These are phyloP conservation scores for Chlamydomonas schloesseri DNA, from an alignment of 139 green algal species.

Conservation along the genomic window DNA sequence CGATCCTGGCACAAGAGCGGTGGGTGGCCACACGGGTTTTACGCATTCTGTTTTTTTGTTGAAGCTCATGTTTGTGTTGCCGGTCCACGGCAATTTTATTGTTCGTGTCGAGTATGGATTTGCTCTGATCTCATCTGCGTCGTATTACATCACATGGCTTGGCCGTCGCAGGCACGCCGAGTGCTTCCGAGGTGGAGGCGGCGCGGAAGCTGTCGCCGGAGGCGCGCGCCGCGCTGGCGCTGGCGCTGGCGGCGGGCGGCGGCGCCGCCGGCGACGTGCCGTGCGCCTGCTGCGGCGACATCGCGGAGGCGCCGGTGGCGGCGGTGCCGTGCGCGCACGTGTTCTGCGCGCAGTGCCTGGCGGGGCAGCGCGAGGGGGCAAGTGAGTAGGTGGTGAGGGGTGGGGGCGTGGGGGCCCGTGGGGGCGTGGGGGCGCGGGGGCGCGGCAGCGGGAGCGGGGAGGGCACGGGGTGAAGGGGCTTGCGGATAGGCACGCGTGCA, in stretches of 20 bases:
- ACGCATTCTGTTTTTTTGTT: too few species aligned
- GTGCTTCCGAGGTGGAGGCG: conserved; percentile 64
- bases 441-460: too few species aligned
- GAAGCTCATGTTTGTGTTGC: too few species aligned
- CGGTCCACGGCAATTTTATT: too few species aligned
- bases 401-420: neutral
- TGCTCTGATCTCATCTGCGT: too few species aligned
- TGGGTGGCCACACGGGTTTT: neutral
- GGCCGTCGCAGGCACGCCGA: conserved; percentile 29
- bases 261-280: neutral
- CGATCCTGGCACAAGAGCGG: neutral
- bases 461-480: too few species aligned
- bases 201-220: conserved; percentile 61
- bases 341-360: conserved; percentile 84
- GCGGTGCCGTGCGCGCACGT: conserved; percentile 77
- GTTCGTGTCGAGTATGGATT: too few species aligned
- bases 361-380: conserved; percentile 48
- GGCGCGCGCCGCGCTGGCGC: conserved; percentile 57
- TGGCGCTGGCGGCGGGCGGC: conserved; percentile 17
- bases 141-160: too few species aligned
- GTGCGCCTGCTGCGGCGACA: conserved; percentile 81
- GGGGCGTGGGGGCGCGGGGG: neutral
- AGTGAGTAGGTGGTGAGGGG: conserved; percentile 28
- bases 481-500: too few species aligned
- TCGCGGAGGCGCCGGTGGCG: conserved; percentile 81